These are phyloP conservation scores for Lentinula sp. DNA, from an alignment of 768 basidiomycete species.

Conservation along the genomic window DNA sequence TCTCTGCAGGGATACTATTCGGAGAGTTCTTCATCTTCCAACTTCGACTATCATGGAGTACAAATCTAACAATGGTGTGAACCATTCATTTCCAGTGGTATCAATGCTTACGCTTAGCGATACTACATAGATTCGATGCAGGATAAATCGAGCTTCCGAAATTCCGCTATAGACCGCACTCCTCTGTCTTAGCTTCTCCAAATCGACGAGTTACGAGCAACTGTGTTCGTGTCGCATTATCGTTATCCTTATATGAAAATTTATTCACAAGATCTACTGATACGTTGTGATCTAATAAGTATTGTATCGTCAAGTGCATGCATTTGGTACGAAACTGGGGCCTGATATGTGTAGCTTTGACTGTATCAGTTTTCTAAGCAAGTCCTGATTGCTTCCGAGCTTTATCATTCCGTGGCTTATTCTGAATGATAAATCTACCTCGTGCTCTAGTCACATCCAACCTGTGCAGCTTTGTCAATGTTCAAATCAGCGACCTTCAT, in stretches of 20 bases:
- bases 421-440: background rate
- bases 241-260: background rate
- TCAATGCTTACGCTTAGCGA: background rate
- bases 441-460: background rate
- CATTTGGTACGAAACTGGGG: background rate
- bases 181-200: conserved; percentile 12
- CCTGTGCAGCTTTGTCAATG: conserved; percentile 3
- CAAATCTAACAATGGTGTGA: conserved; percentile 83
- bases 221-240: background rate
- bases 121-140: conserved; percentile 69
- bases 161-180: conserved; percentile 48
- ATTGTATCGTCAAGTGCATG: background rate
- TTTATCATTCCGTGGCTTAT: background rate
- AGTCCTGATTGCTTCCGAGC: too few relatives aligned
- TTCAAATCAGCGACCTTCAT: background rate
- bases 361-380: background rate
- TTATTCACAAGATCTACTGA: background rate
- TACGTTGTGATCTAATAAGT: background rate
- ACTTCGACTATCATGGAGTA: conserved; percentile 85
- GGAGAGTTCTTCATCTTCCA: conserved; percentile 70
- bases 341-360: background rate
- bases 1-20: conserved; percentile 65
- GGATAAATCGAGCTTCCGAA: conserved; percentile 82
- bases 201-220: background rate
- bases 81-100: conserved; percentile 3